phyloP scores from a whole-genome alignment of 1,284 basidiomycete species.

The Marasmius fiardii region DNA sequence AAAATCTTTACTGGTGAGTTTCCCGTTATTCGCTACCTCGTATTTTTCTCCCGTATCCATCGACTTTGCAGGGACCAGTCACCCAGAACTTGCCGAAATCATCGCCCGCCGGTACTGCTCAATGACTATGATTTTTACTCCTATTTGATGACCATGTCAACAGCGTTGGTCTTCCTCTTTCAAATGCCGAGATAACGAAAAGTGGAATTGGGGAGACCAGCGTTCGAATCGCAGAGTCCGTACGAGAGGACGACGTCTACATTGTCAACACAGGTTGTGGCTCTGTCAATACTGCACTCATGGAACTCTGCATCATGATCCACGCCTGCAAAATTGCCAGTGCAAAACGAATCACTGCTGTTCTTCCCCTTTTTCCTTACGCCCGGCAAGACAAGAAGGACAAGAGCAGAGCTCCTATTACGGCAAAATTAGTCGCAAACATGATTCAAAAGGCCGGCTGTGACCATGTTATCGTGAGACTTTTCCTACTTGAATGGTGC shows the following conservation, averaged over 20 bases:
- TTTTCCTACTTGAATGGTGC: neutral
- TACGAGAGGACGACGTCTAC: conserved; percentile 98
- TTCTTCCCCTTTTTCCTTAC: conserved; percentile 94
- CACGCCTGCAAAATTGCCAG: conserved; percentile 99
- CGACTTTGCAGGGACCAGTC: conserved; percentile 72
- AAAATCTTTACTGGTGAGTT: conserved; percentile 87
- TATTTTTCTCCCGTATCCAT: neutral
- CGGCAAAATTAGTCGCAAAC: conserved; percentile 98
- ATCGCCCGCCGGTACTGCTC: conserved; percentile 81
- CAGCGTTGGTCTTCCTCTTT: conserved; percentile 83
- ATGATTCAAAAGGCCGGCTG: conserved; percentile 98
- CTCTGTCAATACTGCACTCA: conserved; percentile 84
- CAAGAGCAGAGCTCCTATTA: conserved; percentile 98
- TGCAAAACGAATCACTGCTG: conserved; percentile 94
- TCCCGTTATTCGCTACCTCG: conserved; percentile 7
- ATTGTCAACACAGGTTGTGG: conserved; percentile 96
- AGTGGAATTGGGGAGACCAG: conserved; percentile 92
- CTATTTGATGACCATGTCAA: neutral
- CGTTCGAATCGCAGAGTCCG: conserved; percentile 92
- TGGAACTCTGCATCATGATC: conserved; percentile 99
- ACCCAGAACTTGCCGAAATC: conserved; percentile 92
- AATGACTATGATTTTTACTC: neutral
- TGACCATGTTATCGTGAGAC: conserved; percentile 95
- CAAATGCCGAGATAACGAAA: conserved; percentile 81
- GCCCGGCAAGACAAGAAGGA: conserved; percentile 99